Percentiles rank a stretch among this genome's conserved stretches.
These are phyloP conservation scores for Venturia nashicola DNA, from an alignment of 2,329 filamentous ascomycete genomes.

Conservation along the genomic window DNA sequence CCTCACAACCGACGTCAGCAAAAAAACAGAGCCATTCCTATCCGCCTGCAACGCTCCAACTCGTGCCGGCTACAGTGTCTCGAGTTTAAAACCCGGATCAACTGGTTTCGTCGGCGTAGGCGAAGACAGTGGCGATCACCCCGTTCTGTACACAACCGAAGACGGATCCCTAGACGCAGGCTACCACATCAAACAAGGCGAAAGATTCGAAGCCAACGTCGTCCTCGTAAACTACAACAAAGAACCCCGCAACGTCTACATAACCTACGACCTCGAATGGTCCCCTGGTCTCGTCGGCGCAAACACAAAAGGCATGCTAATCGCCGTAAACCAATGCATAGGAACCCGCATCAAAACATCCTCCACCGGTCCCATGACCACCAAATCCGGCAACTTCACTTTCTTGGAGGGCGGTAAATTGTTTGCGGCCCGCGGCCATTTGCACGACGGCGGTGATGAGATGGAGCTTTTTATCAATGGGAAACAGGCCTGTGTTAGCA, in stretches of 20 bases:
- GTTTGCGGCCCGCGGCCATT: conserved; percentile 1
- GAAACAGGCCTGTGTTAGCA: not conserved
- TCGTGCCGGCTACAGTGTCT: not conserved
- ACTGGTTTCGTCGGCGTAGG: conserved; percentile 6
- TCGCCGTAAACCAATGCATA: not conserved
- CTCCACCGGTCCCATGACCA: not conserved
- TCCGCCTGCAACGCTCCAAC: conserved; percentile 6
- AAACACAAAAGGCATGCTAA: conserved; percentile 9
- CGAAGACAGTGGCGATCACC: conserved; percentile 7
- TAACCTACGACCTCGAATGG: conserved; percentile 9
- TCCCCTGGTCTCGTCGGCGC: conserved; percentile 1
- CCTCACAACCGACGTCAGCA: conserved; percentile 7
- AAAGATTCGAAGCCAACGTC: not conserved
- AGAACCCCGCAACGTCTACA: not conserved
- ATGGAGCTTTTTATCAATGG: conserved; percentile 7
- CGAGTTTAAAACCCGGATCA: not conserved
- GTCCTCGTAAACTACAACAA: conserved; percentile 11
- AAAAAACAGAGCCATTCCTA: not conserved
- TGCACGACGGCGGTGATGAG: conserved; percentile 8
- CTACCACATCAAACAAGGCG: conserved; percentile 5
- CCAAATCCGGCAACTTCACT: conserved; percentile 6
- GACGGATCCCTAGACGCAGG: not conserved
- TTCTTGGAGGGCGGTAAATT: conserved; percentile 2
- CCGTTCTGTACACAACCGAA: not conserved
- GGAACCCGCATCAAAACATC: conserved; percentile 4